These are phyloP conservation scores for Hexamita inflata DNA, from an alignment of 208 protist genomes.

Conservation along the genomic window DNA sequence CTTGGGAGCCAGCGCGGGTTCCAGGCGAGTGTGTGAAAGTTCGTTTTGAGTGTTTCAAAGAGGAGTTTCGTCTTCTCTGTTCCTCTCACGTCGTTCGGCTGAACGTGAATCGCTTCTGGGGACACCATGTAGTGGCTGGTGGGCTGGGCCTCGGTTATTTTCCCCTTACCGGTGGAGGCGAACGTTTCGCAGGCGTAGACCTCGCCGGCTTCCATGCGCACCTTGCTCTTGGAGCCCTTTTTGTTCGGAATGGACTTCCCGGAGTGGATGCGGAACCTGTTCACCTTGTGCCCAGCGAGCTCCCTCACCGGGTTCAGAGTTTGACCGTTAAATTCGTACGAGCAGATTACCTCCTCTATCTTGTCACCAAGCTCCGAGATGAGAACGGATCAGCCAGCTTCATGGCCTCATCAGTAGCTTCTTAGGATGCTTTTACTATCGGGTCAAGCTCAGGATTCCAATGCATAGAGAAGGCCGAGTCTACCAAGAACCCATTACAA, in stretches of 20 bases:
- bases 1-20: slow-evolving; percentile 18
- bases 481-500: slow-evolving; percentile 76
- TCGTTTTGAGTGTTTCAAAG: background rate
- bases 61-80: slow-evolving; percentile 5
- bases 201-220: slow-evolving; percentile 67
- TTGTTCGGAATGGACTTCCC: slow-evolving; percentile 96
- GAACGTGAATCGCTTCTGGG: background rate
- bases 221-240: slow-evolving; percentile 57
- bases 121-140: slow-evolving; percentile 43
- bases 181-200: slow-evolving; percentile 99
- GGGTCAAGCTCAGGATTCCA: slow-evolving; percentile 85
- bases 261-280: slow-evolving; percentile 65
- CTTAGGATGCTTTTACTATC: slow-evolving; percentile 77
- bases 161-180: slow-evolving; percentile 73
- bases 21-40: slow-evolving; percentile 35
- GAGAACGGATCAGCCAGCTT: slow-evolving; percentile 40
- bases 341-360: slow-evolving; percentile 53
- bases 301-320: slow-evolving; percentile 89
- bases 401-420: slow-evolving; percentile 92
- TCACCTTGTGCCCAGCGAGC: slow-evolving; percentile 81
- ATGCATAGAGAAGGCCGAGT: slow-evolving; percentile 83
- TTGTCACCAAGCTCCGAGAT: slow-evolving; percentile 33
- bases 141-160: slow-evolving; percentile 32
- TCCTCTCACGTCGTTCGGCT: background rate
- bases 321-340: slow-evolving; percentile 50